Base-by-base conservation (phyloP, 2,329 filamentous ascomycete genomes). In the Colletotrichum graminicola region DNA sequence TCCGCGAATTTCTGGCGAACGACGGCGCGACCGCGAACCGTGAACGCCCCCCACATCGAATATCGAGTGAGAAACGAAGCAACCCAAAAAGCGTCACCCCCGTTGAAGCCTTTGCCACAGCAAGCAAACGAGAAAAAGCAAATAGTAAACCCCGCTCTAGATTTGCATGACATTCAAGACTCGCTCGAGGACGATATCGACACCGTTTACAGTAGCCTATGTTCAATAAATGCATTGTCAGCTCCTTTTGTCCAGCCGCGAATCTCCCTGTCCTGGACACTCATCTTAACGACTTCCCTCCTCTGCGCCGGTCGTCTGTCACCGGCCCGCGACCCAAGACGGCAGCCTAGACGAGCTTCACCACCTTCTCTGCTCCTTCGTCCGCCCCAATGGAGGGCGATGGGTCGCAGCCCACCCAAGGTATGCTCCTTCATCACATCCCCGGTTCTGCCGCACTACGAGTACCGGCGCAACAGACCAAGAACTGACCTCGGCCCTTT, bases 321-420 rank as follows among this genome's bases (percentile, higher is more conserved):
- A 61, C 55, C 56, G 32, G 54, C 54, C 45, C 47, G 59, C 54
- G 52, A 23, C 59, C 54, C 54, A 63, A 55, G 67, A 63, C 67
- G 63, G 45, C 60, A 73, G 71, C 73, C 70, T 65, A 70, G 59
- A 67, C 62, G 57, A 68, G 56, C 65, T 47, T 60, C 43, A 65
- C 36, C 29, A 66, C 57, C 60, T 62, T 61, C 52, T 52, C 47
- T 39, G 41, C 47, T 55, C n/a, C n/a, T n/a, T 59, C 39, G 23
- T 39, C 47, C 23, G 54, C 60, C 66, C 79, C 79, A 82, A 84
- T 84, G 82, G 82, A 84, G 73, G 81, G 80, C 75, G 82, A 83
- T 72, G 82, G 73, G 57, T 71, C 71, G 56, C 71, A 84, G 77
- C 80, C 81, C 66, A 84, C 82, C 68, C 82, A 84, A 81, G 82